Base-by-base conservation (phyloP, 331 rosid species). In the Rosa hybrid region DNA sequence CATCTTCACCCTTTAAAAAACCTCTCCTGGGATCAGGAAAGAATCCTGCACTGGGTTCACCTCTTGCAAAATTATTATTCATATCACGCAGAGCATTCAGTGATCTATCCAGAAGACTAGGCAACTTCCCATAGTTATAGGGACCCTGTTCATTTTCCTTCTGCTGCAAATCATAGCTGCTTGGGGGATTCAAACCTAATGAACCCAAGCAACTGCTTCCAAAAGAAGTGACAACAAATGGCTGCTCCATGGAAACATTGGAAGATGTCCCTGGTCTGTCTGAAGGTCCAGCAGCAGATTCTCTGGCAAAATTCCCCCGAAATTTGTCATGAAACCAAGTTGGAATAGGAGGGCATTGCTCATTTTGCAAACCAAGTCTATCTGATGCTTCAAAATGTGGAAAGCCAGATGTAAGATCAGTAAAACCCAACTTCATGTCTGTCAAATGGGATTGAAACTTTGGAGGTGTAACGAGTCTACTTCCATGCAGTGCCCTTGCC, bases 401-500 rank as follows among this genome's bases (percentile, higher is more conserved):
- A 77, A 83, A 77, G 77, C 85, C 77, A 71, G 97, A 82, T 39
- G 83, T 85, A 71, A 89, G 89, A 88, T 90, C 96, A 74, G 92
- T 90, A 76, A 92, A 84, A 80, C 99, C 99, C 80, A 96, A 82
- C 85, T 93, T 96, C 93, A 96, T 93, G 80, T 96, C 99, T 42
- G 99, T 96, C 90, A 96, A 64, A 86, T 96, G 99, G 83, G 85
- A 72, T 60, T 93, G 97, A 77, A 91, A 96, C 79, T 90, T 93
- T n/a, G 97, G 90, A 7, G 92, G 92, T 54, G 90, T 80, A 59
- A 85, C 83, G 63, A 96, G 86, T 89, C 94, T 91, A 97, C 97
- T 88, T 65, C 97, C 98, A 27, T 92, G 99, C 87, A 96, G 84
- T 72, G 99, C 98, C 88, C 98, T 89, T 30, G 93, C 89, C 99